phyloP scores from a whole-genome alignment of 2,329 filamentous ascomycete genomes.

The Cladosporium sp. region DNA sequence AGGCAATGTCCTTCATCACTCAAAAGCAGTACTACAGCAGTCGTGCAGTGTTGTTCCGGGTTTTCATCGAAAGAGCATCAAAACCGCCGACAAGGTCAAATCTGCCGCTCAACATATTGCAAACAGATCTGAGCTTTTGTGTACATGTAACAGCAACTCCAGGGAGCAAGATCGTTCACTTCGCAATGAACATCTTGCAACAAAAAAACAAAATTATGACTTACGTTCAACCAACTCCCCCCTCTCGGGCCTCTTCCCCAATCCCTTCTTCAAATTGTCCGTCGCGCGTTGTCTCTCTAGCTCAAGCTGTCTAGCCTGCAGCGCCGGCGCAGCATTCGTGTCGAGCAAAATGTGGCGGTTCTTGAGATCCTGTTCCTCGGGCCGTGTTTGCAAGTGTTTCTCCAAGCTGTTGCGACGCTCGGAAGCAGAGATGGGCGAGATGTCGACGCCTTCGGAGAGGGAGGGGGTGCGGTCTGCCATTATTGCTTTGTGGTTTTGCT shows the following conservation, averaged over 20 bases:
- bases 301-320: slow-evolving; percentile 59
- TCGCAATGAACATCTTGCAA: no score
- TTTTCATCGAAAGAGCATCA: no score
- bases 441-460: slow-evolving; percentile 14
- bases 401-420: slow-evolving; percentile 25
- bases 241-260: slow-evolving; percentile 62
- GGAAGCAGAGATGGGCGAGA: slow-evolving; percentile 16
- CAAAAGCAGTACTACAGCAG: no score
- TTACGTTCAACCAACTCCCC: slow-evolving; percentile 75
- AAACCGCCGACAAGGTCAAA: no score
- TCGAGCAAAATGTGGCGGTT: slow-evolving; percentile 65
- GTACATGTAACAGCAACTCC: no score
- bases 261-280: slow-evolving; percentile 61
- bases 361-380: slow-evolving; percentile 59
- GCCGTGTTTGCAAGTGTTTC: slow-evolving; percentile 40
- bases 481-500: neutral
- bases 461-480: neutral
- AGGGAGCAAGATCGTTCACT: no score
- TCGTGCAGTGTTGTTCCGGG: no score
- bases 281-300: slow-evolving; percentile 61
- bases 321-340: slow-evolving; percentile 62
- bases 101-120: no score
- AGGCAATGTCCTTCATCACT: neutral
- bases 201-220: slow-evolving; percentile 26
- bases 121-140: no score